Percentiles rank a stretch among this genome's conserved stretches.
These are phyloP conservation scores for Jackrogersella minutella DNA, from an alignment of 495 filamentous ascomycete genomes.

Conservation along the genomic window DNA sequence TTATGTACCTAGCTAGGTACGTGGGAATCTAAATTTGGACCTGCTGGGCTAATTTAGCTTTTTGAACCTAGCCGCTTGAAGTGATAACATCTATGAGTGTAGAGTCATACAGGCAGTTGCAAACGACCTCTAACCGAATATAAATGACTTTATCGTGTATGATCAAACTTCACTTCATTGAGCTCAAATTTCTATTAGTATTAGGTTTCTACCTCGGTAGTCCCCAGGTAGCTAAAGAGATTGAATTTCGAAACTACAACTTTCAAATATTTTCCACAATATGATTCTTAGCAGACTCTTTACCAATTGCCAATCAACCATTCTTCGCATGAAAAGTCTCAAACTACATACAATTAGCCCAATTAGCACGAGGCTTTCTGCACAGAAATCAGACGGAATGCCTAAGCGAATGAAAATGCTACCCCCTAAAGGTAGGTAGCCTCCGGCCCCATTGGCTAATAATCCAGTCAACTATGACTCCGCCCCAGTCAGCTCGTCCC, in stretches of 20 bases:
- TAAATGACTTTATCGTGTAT: no score
- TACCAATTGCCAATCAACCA: no score
- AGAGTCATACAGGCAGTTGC: background rate
- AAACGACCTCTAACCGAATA: background rate
- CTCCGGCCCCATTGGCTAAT: slow-evolving; percentile 7
- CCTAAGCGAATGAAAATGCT: slow-evolving; percentile 21
- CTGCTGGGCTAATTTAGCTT: slow-evolving; percentile 1
- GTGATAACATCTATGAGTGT: background rate
- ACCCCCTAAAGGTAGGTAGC: background rate
- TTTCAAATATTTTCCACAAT: no score
- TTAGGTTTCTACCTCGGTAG: no score
- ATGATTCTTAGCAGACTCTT: no score
- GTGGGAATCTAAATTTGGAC: background rate
- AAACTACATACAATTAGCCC: slow-evolving; percentile 5
- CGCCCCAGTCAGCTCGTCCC: slow-evolving; percentile 13
- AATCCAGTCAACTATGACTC: background rate
- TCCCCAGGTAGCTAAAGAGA: no score
- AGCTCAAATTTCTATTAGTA: no score
- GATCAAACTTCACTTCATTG: no score
- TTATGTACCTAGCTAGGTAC: background rate
- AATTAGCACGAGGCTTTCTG: slow-evolving; percentile 30
- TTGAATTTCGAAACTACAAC: no score
- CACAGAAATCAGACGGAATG: slow-evolving; percentile 13
- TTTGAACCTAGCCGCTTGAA: slow-evolving; percentile 5
- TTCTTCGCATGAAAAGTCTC: slow-evolving; percentile 18